phyloP scores from a whole-genome alignment of 495 filamentous ascomycete genomes.

The Daldinia decipiens region DNA sequence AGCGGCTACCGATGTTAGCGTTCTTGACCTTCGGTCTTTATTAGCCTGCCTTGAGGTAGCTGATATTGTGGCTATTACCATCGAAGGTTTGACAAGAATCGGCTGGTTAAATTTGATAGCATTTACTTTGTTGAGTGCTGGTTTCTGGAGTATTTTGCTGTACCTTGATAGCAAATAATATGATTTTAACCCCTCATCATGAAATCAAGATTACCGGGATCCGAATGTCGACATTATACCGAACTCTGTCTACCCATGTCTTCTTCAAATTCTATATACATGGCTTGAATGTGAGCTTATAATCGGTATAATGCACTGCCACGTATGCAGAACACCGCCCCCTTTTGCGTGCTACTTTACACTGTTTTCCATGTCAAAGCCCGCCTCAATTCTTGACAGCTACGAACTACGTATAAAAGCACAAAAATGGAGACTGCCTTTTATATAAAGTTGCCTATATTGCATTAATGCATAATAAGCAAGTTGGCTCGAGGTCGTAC shows the following conservation, averaged over 20 bases:
- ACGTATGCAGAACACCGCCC: constrained; percentile 11
- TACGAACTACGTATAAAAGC: background rate
- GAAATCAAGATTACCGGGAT: constrained; percentile 16
- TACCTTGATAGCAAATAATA: constrained; percentile 15
- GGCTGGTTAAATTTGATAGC: constrained; percentile 12
- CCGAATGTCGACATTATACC: constrained; percentile 22
- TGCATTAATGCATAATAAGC: background rate
- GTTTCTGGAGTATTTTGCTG: background rate
- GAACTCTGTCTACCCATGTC: constrained; percentile 13
- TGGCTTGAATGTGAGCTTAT: background rate
- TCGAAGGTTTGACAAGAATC: background rate
- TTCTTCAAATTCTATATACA: background rate
- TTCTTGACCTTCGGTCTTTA: background rate
- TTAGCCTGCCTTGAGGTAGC: constrained; percentile 2
- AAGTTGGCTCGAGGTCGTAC: background rate
- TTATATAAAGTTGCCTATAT: constrained; percentile 6
- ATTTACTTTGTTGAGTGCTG: constrained; percentile 8
- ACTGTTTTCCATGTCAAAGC: background rate
- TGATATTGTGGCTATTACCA: background rate
- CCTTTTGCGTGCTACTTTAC: constrained; percentile 8
- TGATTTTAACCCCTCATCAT: constrained; percentile 29
- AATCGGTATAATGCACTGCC: constrained; percentile 3
- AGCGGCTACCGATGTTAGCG: background rate
- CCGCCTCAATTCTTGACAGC: background rate
- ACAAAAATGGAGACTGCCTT: background rate